Base-by-base conservation (phyloP, 1,139 yeast species). In the Yamadazyma trypodendri region DNA sequence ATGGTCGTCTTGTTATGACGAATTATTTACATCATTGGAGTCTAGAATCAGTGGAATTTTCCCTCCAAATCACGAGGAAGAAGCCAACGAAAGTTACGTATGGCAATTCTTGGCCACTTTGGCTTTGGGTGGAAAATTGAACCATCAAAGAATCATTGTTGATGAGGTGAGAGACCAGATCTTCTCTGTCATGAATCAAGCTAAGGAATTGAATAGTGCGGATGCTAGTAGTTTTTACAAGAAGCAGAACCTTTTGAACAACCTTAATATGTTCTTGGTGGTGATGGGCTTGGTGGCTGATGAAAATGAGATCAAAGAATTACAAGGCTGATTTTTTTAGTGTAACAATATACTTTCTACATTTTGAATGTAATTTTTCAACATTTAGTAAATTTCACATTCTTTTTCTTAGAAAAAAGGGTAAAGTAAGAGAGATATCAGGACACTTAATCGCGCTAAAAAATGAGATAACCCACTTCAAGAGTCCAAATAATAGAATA, bases 81-180 rank as follows among this genome's bases (percentile, higher is more conserved):
- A 36, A n/a, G 79, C 95, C 0, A 61, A 65, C 40, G 74, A 68
- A 46, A 71, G 71, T 50, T 89, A 90, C 54, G 90, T 89, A 34
- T 92, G 98, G 98, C 97, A 92, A 66, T 90, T 92, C 56, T 75
- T 92, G 63, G 98, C 98, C 25, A 85, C 96, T 11, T 74, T 92
- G 44, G 94, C 97, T 0, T 72, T 92, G 46, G 94, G 96, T 45
- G 97, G 97, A 50, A 84, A 86, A 58, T 74, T 90, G 52, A 88
- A 84, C 52, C 97, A 90, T 61, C 97, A 92, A 72, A 80, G 97
- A 65, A 81, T 88, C 45, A 84, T 92, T 52, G 96, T 92, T 36
- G 97, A 89, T 60, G 97, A 90, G 59, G 92, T 89, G 16, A 79
- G 97, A 63, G 95, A 87, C 55, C 90, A 87, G 61, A 90, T 92